Evolutionary conservation across 176 grass and related monocot species (phyloP).

Genomic region (Cenchrus americanus): DNA sequence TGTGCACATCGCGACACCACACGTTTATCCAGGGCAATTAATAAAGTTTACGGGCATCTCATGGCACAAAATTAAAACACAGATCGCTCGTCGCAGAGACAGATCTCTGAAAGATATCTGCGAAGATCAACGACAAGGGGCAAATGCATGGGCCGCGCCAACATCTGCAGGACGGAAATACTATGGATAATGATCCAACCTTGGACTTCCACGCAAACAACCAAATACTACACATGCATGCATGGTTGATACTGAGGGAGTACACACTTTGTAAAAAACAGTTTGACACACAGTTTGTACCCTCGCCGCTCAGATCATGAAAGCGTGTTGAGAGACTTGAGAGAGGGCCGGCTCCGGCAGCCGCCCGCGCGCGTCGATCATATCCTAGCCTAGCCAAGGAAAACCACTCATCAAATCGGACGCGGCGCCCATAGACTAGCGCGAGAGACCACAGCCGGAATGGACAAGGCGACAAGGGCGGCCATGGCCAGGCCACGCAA

Average conservation of each 20-base stretch:
- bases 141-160: conserved; percentile 10
- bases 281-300: no score
- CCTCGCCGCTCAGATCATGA: background rate
- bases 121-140: background rate
- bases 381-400: background rate
- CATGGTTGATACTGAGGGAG: no score
- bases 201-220: conserved; percentile 33
- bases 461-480: conserved; percentile 9
- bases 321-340: background rate
- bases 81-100: background rate
- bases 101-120: background rate
- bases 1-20: conserved; percentile 29
- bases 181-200: background rate
- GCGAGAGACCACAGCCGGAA: background rate
- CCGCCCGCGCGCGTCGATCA: background rate
- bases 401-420: background rate
- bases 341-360: background rate
- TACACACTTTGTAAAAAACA: no score
- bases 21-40: conserved; percentile 27
- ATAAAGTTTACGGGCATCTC: conserved; percentile 24
- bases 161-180: no score
- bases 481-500: background rate
- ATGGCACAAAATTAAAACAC: conserved; percentile 13
- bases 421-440: conserved; percentile 8
- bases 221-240: no score